Evolutionary conservation across 2,329 filamentous ascomycete genomes (phyloP).

Genomic region (Triangularia verruculosa): DNA sequence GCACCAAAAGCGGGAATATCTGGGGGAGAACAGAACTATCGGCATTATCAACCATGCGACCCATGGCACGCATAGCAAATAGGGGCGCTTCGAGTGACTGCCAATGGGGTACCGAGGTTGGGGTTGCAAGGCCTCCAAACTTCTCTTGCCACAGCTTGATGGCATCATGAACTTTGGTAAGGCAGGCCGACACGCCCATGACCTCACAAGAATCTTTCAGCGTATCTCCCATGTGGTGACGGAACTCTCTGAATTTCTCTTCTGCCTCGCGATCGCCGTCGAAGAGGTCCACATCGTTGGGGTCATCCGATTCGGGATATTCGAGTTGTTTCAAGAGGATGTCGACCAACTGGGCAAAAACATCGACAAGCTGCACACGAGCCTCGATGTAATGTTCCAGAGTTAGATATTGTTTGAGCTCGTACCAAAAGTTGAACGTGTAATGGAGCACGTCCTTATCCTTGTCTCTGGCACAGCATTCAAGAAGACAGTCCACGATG

Average conservation of each 20-base stretch:
- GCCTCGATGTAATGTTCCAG: conserved; percentile 86
- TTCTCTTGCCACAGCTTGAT: conserved; percentile 87
- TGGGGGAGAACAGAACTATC: conserved; percentile 85
- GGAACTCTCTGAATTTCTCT: conserved; percentile 94
- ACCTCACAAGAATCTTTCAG: conserved; percentile 97
- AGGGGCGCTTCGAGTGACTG: conserved; percentile 92
- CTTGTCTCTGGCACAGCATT: conserved; percentile 82
- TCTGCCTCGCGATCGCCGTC: conserved; percentile 94
- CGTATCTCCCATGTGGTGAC: conserved; percentile 96
- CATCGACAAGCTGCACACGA: conserved; percentile 69
- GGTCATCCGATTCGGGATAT: conserved; percentile 73
- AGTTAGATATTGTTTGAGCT: conserved; percentile 93
- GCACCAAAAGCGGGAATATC: conserved; percentile 88
- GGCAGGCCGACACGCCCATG: conserved; percentile 86
- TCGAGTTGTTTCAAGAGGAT: conserved; percentile 88
- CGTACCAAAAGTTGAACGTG: conserved; percentile 98
- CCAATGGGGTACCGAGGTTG: conserved; percentile 83
- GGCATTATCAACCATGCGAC: conserved; percentile 88
- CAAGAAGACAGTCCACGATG: conserved; percentile 86
- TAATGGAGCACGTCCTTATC: conserved; percentile 89
- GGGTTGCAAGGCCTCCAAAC: conserved; percentile 72
- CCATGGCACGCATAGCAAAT: conserved; percentile 94
- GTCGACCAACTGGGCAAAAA: conserved; percentile 88
- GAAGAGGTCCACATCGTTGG: conserved; percentile 79
- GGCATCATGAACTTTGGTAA: conserved; percentile 80